Base-by-base conservation (phyloP, 228 moss, liverwort and hornwort species). In the Sphagnum magellanicum region DNA sequence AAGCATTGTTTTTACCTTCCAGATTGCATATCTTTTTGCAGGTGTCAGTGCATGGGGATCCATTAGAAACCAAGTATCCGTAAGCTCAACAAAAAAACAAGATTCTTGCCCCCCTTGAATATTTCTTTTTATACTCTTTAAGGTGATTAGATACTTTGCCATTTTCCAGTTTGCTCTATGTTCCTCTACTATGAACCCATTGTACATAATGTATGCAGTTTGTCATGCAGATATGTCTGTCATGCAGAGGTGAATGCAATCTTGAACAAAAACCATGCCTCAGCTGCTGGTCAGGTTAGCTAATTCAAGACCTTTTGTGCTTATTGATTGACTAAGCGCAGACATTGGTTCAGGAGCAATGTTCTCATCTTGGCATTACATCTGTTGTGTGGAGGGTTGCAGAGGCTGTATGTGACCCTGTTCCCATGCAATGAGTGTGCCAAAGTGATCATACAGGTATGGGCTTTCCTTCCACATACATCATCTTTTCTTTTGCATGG, bases 391-490 rank as follows among this genome's bases (percentile, higher is more conserved):
- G 71, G 63, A 16, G 16, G 72, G 72, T 82, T 63, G 68, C 91
- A 93, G 93, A 87, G 87, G 67, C 75, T 93, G 51, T 93, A 89
- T 53, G 93, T 93, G 10, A 93, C 93, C 14, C 89, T 93, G 59
- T 93, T 91, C 67, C 93, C 93, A 11, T 93, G 93, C 85, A 93
- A 93, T 63, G 93, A 93, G 71, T 93, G 93, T 66, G 89, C 93
- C 64, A 93, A 93, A 74, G 74, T 93, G 8, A 91, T 93, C 50
- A 93, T 93, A 67, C 93, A 93, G 89, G 93, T 93, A 77, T 53
- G 71, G 6, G 63, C 47, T 15, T 5, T 8, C 52, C 12, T 59
- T 46, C 32, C 16, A 50, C 52, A 12, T 49, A 61, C 3, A 8
- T 55, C 32, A 32, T 32, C 32, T 32, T 32, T 32, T 32, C 32